These are phyloP conservation scores for Coemansia umbellata DNA, from an alignment of 192 early-diverging fungal species.

Conservation along the genomic window DNA sequence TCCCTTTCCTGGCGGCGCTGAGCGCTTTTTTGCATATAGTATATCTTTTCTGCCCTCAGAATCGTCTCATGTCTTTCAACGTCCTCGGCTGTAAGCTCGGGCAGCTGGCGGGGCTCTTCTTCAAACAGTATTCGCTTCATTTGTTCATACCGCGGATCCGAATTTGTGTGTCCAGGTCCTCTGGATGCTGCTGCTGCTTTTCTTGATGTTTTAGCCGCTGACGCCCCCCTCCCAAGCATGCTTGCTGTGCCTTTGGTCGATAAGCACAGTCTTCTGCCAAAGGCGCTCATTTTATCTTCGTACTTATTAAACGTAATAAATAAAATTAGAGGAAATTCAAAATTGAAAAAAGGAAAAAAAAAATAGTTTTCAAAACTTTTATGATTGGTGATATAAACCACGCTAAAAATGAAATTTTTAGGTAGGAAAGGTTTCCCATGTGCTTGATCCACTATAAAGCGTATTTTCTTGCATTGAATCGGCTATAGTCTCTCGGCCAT, in stretches of 20 bases:
- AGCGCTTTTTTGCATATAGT: constrained; percentile 51
- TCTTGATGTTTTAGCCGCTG: constrained; percentile 11
- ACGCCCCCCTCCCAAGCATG: neutral
- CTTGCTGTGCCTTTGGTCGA: neutral
- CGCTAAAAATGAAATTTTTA: no score
- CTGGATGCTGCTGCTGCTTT: neutral
- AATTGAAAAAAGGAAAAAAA: neutral
- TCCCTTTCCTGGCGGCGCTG: constrained; percentile 45
- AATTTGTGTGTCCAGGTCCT: constrained; percentile 14
- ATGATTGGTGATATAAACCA: no score
- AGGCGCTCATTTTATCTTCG: constrained; percentile 2
- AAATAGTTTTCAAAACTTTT: no score
- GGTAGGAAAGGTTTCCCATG: no score
- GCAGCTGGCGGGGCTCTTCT: constrained; percentile 46
- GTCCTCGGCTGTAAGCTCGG: constrained; percentile 53
- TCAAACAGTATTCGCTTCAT: constrained; percentile 72
- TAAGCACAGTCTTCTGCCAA: neutral
- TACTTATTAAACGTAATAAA: neutral
- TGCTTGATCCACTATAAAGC: no score
- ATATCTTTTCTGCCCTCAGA: constrained; percentile 65
- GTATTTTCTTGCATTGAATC: no score
- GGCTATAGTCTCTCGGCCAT: no score
- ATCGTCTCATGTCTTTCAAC: constrained; percentile 65
- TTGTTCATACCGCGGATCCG: constrained; percentile 61
- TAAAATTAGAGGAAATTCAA: neutral